Percentiles rank a stretch among this genome's conserved stretches.
Conservation (phyloP, 495 filamentous ascomycete species). For the Cladorrhinum samala region DNA sequence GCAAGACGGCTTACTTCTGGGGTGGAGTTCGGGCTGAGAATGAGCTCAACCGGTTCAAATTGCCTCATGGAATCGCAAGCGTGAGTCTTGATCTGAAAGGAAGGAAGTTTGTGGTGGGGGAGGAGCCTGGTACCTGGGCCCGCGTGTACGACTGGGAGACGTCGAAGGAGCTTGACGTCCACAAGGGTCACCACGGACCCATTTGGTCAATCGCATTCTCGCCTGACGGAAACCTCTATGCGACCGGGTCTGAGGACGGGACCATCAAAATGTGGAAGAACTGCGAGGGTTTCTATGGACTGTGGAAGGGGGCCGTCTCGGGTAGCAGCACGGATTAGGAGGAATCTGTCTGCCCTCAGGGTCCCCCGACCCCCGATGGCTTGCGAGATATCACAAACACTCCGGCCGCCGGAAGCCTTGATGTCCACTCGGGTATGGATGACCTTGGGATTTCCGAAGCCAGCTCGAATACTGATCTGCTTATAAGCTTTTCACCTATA, state of each 20-base stretch:
- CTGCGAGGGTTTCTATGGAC: constrained; percentile 49
- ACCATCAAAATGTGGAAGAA: constrained; percentile 87
- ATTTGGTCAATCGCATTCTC: constrained; percentile 94
- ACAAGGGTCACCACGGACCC: constrained; percentile 95
- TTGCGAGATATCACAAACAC: constrained; percentile 1
- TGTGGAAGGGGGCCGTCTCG: constrained; percentile 40
- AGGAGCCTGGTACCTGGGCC: constrained; percentile 87
- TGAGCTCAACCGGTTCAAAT: constrained; percentile 69
- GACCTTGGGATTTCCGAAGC: constrained; percentile 11
- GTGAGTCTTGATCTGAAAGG: constrained; percentile 79
- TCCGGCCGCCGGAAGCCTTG: neutral
- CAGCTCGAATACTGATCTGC: constrained; percentile 7
- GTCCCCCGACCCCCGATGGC: constrained; percentile 11
- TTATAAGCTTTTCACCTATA: constrained; percentile 7
- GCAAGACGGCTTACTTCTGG: constrained; percentile 90
- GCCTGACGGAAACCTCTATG: constrained; percentile 91
- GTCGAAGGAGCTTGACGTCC: constrained; percentile 76
- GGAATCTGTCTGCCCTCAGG: constrained; percentile 9
- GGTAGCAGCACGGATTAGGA: constrained; percentile 29
- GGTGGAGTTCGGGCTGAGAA: constrained; percentile 62
- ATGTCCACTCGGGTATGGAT: neutral
- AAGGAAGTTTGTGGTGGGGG: constrained; percentile 79
- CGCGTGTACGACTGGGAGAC: constrained; percentile 82
- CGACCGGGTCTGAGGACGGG: constrained; percentile 93
- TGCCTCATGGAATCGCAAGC: constrained; percentile 77